Conservation (phyloP, 805 yeast species). For the Wickerhamiella vanderwaltii region DNA sequence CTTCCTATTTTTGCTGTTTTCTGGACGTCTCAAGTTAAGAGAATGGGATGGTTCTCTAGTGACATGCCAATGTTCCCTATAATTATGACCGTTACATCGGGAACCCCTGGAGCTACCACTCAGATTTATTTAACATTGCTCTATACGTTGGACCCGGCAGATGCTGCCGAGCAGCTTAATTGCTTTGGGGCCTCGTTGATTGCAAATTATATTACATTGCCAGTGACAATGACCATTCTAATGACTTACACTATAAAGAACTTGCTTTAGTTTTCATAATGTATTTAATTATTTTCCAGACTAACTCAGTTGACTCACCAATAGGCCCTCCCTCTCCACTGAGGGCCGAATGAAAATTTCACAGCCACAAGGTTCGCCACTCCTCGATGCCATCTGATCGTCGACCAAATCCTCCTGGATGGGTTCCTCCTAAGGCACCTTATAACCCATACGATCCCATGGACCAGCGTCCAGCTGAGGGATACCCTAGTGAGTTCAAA, state of each 20-base stretch:
- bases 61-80: slow-evolving; percentile 51
- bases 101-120: slow-evolving; percentile 81
- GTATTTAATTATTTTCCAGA: neutral
- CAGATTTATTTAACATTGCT: slow-evolving; percentile 82
- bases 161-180: slow-evolving; percentile 51
- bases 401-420: slow-evolving; percentile 63
- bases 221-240: slow-evolving; percentile 60
- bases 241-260: slow-evolving; percentile 48
- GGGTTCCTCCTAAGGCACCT: slow-evolving; percentile 74
- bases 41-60: slow-evolving; percentile 50
- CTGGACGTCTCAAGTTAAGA: slow-evolving; percentile 48
- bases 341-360: neutral
- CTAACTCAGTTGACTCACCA: no score
- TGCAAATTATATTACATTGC: slow-evolving; percentile 57
- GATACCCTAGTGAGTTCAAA: slow-evolving; percentile 72
- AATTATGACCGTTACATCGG: slow-evolving; percentile 59
- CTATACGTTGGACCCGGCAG: slow-evolving; percentile 47
- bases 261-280: slow-evolving; percentile 10
- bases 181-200: slow-evolving; percentile 68
- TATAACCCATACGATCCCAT: slow-evolving; percentile 75
- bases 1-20: slow-evolving; percentile 71
- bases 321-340: no score
- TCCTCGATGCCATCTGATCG: slow-evolving; percentile 1
- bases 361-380: neutral
- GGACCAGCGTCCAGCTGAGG: slow-evolving; percentile 67